Base-by-base conservation (phyloP, 192 early-diverging fungal species). In the Spizellomyces punctatus region DNA sequence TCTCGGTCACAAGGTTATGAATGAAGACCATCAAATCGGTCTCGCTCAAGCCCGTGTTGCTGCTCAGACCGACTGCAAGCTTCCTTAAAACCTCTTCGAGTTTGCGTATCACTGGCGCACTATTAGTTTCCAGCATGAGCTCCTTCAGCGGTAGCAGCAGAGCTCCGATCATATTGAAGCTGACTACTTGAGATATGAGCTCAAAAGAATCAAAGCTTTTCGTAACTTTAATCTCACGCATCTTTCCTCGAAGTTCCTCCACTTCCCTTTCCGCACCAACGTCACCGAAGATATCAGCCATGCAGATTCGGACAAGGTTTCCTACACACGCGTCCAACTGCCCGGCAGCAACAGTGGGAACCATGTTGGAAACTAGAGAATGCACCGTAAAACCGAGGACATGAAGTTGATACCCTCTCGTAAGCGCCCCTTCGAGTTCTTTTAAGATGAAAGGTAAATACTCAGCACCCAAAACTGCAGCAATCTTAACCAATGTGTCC, bases 321-420 rank as follows among this genome's bases (percentile, higher is more conserved):
- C 84, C 84, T 12, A 95, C 72, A 55, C 93, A 93, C 59, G 89
- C 85, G 76, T 99, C 95, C 22, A 98, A 73, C 5, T 88, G 85
- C 27, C 93, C 93, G 3, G 74, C 55, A 5, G 66, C 10, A 59
- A 90, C 83, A 6, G 76, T 82, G 17, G 84, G 81, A 22, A 86
- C 71, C 46, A 95, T 80, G 56, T 88, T 88, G 21, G 80, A 80
- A n/a, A 98, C 74, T 74, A 99, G 77, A 5, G 90, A 79, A 70
- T 98, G 91, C 58, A 97, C 68, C 1, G 96, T 98, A 78, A 89
- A 98, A 49, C 92, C 94, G n/a, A 99, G 88, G 12, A 99, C 93
- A 77, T 99, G 96, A 44, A 93, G 83, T 67, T 96, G 92, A 67
- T 94, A 92, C 50, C 96, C 98, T 6, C 92, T 84, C 36, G 86